These are phyloP conservation scores for Metschnikowia dekortorum DNA, from an alignment of 805 yeast genomes.

Conservation along the genomic window DNA sequence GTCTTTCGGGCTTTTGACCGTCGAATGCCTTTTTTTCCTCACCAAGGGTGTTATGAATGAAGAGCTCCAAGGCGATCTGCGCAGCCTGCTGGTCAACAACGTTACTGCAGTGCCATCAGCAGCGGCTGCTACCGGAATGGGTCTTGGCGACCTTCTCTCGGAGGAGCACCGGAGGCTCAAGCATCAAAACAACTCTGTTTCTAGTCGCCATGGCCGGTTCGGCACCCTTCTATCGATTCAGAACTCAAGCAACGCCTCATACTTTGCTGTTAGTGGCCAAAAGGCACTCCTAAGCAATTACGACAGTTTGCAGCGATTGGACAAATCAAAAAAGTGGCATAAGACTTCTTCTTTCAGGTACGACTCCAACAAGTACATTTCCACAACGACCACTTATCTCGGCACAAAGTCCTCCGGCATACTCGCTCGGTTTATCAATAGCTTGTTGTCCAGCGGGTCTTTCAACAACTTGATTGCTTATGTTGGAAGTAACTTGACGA, in stretches of 20 bases:
- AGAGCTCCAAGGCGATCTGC: constrained; percentile 3
- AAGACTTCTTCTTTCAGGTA: constrained; percentile 35
- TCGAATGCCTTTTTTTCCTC: constrained; percentile 67
- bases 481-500: constrained; percentile 33
- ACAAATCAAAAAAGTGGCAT: constrained; percentile 64
- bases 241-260: constrained; percentile 49
- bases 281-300: constrained; percentile 48
- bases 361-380: constrained; percentile 37
- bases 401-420: constrained; percentile 28
- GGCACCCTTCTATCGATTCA: constrained; percentile 80
- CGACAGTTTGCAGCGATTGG: constrained; percentile 61
- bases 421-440: constrained; percentile 45
- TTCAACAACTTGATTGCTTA: constrained; percentile 62
- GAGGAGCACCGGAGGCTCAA: constrained; percentile 56
- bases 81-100: background rate
- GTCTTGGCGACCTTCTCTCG: constrained; percentile 48
- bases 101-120: constrained; percentile 14
- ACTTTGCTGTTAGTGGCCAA: constrained; percentile 70
- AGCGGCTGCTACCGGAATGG: constrained; percentile 33
- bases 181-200: constrained; percentile 44
- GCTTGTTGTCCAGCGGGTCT: constrained; percentile 62
- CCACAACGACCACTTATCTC: constrained; percentile 24
- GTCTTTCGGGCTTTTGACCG: constrained; percentile 54
- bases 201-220: constrained; percentile 83
- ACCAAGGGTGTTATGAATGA: constrained; percentile 45